Conservation (phyloP, 2,329 filamentous ascomycete species). For the Teratosphaeria viscida region DNA sequence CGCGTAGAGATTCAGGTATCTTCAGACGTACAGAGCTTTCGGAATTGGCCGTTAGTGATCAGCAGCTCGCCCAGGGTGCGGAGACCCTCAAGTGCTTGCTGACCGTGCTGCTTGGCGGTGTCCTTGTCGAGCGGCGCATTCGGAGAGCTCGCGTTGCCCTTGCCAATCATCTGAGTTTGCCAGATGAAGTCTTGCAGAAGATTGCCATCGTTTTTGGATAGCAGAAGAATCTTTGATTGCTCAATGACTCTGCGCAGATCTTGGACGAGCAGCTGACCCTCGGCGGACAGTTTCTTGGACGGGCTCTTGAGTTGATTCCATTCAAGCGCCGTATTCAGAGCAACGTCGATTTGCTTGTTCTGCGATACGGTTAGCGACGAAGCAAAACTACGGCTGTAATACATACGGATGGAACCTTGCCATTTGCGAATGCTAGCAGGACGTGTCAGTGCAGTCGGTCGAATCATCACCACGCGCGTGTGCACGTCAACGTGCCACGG, state of each 20-base stretch:
- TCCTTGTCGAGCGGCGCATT: conserved; percentile 63
- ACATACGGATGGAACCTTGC: conserved; percentile 81
- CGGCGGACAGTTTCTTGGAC: conserved; percentile 65
- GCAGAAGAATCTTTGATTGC: conserved; percentile 70
- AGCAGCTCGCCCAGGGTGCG: conserved; percentile 80
- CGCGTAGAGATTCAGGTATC: not conserved
- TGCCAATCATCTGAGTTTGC: conserved; percentile 69
- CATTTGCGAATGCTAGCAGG: conserved; percentile 61
- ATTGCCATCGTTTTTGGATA: conserved; percentile 93
- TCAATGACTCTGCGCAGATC: conserved; percentile 73
- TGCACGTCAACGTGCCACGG: not conserved
- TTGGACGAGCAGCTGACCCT: conserved; percentile 67
- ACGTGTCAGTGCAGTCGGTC: conserved; percentile 13
- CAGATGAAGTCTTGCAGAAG: conserved; percentile 94
- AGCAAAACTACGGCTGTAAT: not conserved
- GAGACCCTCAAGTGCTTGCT: conserved; percentile 73
- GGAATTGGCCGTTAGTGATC: conserved; percentile 92
- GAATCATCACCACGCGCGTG: not conserved
- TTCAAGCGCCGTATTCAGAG: conserved; percentile 75
- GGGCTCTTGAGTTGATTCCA: conserved; percentile 61
- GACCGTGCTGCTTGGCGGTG: conserved; percentile 68
- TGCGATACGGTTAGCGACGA: conserved; percentile 25
- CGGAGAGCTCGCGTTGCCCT: conserved; percentile 51
- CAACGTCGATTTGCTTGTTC: conserved; percentile 94
- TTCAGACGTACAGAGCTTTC: conserved; percentile 62